Evolutionary conservation across 2,329 filamentous ascomycete species (phyloP).

Genomic region (Penicillium glabrum): DNA sequence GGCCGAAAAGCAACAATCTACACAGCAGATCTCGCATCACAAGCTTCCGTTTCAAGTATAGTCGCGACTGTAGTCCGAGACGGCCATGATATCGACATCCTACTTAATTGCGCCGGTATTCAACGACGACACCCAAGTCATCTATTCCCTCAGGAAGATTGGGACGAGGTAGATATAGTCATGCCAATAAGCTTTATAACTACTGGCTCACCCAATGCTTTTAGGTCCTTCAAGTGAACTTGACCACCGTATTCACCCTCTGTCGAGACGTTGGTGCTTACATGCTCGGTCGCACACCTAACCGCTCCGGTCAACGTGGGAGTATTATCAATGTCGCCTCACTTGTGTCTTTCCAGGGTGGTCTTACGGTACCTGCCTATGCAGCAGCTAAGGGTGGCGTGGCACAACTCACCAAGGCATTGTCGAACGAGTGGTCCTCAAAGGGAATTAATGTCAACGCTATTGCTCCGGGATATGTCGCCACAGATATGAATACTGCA

Average conservation of each 20-base stretch:
- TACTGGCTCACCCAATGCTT: background rate
- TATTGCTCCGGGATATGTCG: slow-evolving; percentile 86
- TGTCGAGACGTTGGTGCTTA: slow-evolving; percentile 24
- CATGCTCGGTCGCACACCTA: slow-evolving; percentile 19
- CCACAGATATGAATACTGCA: slow-evolving; percentile 89
- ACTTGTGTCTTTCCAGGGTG: slow-evolving; percentile 80
- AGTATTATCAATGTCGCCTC: slow-evolving; percentile 79
- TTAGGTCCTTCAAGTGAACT: slow-evolving; percentile 77
- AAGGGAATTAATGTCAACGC: slow-evolving; percentile 82
- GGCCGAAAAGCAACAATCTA: slow-evolving; percentile 36
- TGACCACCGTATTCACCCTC: slow-evolving; percentile 70
- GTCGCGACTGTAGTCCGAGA: slow-evolving; percentile 30
- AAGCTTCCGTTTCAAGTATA: slow-evolving; percentile 28
- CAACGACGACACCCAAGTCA: slow-evolving; percentile 72
- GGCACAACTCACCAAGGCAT: slow-evolving; percentile 77
- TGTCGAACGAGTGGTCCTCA: slow-evolving; percentile 83
- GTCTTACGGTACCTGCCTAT: slow-evolving; percentile 84
- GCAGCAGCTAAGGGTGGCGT: slow-evolving; percentile 83
- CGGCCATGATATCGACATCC: slow-evolving; percentile 64
- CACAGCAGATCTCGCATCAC: slow-evolving; percentile 35
- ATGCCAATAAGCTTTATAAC: background rate
- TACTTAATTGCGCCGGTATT: slow-evolving; percentile 81
- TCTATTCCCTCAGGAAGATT: slow-evolving; percentile 70
- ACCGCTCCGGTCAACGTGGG: slow-evolving; percentile 10
- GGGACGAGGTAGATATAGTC: slow-evolving; percentile 55